Evolutionary conservation across 2,329 filamentous ascomycete genomes (phyloP), one percentile per base, ranked within the genome.

Genomic region (Xylaria polymorpha): DNA sequence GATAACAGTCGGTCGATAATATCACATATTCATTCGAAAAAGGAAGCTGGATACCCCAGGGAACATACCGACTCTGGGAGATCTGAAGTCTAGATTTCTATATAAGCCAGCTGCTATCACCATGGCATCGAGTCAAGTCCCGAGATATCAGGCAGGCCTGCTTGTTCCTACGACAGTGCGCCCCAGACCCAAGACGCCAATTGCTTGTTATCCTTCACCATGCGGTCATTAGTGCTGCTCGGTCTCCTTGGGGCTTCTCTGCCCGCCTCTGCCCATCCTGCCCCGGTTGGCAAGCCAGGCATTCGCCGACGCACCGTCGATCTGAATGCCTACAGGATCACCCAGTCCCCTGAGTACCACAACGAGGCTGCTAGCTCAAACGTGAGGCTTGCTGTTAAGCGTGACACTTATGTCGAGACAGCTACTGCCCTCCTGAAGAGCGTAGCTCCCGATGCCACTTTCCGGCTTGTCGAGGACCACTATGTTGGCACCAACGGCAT

Each of bases 401-500:
- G 79, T 43, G 79, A 73, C 9, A 76, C 76, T 35, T 85, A 84
- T 59, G 77, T 85, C 22, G 80, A 82, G 46, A 81, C 82, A 15
- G 84, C 84, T 2, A 82, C 77, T 4, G 81, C 81, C n/a, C 74
- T 85, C 41, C 79, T 85, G 44, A 82, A 83, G 78, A 77, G 74
- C 8, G 63, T 76, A 3, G 75, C 65, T 1, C 81, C 82, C 1
- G 74, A 75, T 18, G 79, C 78, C 3, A 77, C 80, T 25, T 89
- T 88, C 77, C 85, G 87, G 22, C 70, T 87, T 7, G 83, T 85
- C 0, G 75, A 82, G 0, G 86, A 88, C 73, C 81, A 85, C 72
- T 89, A 89, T 59, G 80, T 86, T 12, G 83, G 87, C n/a, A 77
- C 73, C 55, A 88, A 87, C 63, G 86, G 87, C 9, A 80, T 90